Evolutionary conservation across 257 asterid genomes (phyloP).

Genomic region (Echium plantagineum): DNA sequence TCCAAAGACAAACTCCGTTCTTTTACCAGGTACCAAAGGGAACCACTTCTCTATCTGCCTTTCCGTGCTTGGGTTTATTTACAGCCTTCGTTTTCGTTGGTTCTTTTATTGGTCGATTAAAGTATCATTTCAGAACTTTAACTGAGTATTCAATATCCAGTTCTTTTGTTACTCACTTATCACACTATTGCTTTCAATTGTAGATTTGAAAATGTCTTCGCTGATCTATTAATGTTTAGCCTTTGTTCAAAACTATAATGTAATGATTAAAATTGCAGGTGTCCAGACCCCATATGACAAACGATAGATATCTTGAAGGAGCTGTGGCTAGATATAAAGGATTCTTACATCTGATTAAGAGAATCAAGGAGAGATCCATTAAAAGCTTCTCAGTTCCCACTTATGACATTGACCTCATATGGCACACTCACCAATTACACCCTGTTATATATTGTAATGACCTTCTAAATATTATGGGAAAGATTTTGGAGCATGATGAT

Average conservation of each 20-base stretch:
- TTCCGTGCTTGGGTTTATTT: neutral
- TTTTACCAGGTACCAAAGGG: slow-evolving; percentile 62
- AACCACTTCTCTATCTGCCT: neutral
- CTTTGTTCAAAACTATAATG: neutral
- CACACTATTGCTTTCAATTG: neutral
- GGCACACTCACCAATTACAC: slow-evolving; percentile 96
- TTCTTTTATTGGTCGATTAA: neutral
- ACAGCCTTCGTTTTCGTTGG: neutral
- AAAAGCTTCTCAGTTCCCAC: slow-evolving; percentile 92
- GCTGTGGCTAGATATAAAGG: slow-evolving; percentile 93
- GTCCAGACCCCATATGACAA: slow-evolving; percentile 49
- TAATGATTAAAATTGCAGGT: slow-evolving; percentile 29
- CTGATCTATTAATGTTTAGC: neutral
- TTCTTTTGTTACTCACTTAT: neutral
- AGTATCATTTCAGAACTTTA: too few species aligned
- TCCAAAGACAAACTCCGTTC: slow-evolving; percentile 78
- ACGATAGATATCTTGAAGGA: slow-evolving; percentile 52
- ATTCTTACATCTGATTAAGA: slow-evolving; percentile 73
- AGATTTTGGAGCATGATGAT: slow-evolving; percentile 79
- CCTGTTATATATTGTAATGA: slow-evolving; percentile 74
- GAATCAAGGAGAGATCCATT: slow-evolving; percentile 58
- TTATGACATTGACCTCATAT: slow-evolving; percentile 87
- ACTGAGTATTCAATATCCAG: neutral
- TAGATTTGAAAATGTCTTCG: neutral
- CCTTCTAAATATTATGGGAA: slow-evolving; percentile 58